Percentiles rank a stretch among this genome's conserved stretches.
Evolutionary conservation across 2,329 filamentous ascomycete species (phyloP).

Genomic region (Cordyceps farinosa): DNA sequence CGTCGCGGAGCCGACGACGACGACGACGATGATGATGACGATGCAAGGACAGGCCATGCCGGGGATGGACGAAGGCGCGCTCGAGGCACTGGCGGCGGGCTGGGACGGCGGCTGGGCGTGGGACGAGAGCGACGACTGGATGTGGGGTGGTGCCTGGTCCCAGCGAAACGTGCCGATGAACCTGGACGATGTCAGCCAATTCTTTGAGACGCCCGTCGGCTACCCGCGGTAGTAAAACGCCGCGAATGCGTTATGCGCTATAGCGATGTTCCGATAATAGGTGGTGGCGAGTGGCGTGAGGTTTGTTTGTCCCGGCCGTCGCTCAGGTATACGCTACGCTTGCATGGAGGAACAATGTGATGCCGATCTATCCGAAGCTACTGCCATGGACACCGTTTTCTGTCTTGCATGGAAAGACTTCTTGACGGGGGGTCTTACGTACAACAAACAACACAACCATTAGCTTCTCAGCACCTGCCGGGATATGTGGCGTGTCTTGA

Average conservation of each 20-base stretch:
- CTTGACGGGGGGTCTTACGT: background rate
- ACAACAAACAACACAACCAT: background rate
- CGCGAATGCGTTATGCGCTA: background rate
- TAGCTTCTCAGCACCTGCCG: background rate
- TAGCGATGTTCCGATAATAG: background rate
- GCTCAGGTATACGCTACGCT: background rate
- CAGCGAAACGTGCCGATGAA: slow-evolving; percentile 18
- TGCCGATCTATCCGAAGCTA: background rate
- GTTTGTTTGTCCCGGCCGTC: background rate
- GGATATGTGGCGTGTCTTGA: background rate
- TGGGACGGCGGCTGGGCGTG: slow-evolving; percentile 17
- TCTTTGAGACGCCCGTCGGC: slow-evolving; percentile 4
- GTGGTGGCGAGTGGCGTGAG: background rate
- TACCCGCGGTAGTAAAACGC: background rate
- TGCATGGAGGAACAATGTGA: background rate
- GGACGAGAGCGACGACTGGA: slow-evolving; percentile 17
- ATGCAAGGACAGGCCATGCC: background rate
- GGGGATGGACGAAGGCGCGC: background rate
- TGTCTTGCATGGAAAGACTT: background rate
- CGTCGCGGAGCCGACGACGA: background rate
- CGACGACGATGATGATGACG: background rate
- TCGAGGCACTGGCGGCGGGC: slow-evolving; percentile 16
- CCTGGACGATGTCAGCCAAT: slow-evolving; percentile 20
- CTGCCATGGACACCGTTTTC: background rate
- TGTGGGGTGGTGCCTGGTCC: slow-evolving; percentile 5